Evolutionary conservation across 768 basidiomycete genomes (phyloP).

Genomic region (Chalciporus sphaerocephalus): DNA sequence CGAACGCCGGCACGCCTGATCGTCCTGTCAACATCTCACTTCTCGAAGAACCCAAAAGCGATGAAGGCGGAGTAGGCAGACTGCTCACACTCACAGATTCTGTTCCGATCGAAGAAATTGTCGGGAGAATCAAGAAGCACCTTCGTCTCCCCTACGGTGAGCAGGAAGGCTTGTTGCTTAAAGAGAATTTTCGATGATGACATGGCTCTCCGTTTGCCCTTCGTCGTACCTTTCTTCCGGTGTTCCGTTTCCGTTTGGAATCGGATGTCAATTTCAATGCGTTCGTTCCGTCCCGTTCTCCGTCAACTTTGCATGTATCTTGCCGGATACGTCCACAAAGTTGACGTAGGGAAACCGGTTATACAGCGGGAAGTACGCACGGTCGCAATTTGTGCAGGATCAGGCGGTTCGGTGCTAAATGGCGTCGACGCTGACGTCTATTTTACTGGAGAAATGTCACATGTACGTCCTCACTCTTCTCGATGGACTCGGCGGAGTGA

Average conservation of each 20-base stretch:
- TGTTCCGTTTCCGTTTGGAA: conserved; percentile 9
- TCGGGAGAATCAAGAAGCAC: conserved; percentile 63
- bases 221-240: background rate
- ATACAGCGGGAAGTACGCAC: conserved; percentile 41
- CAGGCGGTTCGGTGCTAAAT: conserved; percentile 73
- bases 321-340: conserved; percentile 32
- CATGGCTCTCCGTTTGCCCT: background rate
- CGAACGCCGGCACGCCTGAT: conserved; percentile 27
- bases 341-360: conserved; percentile 60
- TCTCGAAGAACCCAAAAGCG: conserved; percentile 39
- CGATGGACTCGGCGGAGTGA: background rate
- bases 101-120: conserved; percentile 55
- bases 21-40: conserved; percentile 24
- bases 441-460: conserved; percentile 90
- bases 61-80: conserved; percentile 64
- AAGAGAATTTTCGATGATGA: conserved; percentile 11
- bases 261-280: conserved; percentile 16
- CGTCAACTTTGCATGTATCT: conserved; percentile 3
- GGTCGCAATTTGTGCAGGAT: conserved; percentile 89
- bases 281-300: conserved; percentile 17
- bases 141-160: conserved; percentile 58
- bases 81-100: conserved; percentile 58
- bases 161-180: conserved; percentile 12
- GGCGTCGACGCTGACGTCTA: conserved; percentile 79
- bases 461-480: conserved; percentile 47